These are phyloP conservation scores for Pisolithus thermaeus DNA, from an alignment of 1,284 basidiomycete genomes.

Conservation along the genomic window DNA sequence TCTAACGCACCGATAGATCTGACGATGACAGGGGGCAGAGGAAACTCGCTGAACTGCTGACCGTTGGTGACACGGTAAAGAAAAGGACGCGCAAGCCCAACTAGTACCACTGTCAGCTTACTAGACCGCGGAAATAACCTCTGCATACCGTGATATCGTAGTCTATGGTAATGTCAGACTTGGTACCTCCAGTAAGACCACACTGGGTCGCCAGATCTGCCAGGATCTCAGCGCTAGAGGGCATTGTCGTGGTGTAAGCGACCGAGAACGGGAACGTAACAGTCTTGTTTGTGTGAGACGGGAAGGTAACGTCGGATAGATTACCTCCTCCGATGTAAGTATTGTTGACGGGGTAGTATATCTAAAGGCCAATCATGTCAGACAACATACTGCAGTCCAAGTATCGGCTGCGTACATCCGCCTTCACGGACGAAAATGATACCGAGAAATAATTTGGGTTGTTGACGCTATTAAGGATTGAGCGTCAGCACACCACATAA, in stretches of 20 bases:
- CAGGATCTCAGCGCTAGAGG: conserved; percentile 59
- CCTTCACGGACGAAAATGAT: conserved; percentile 63
- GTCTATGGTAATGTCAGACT: conserved; percentile 54
- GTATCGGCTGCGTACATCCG: conserved; percentile 39
- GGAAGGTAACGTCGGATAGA: conserved; percentile 57
- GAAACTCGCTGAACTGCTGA: conserved; percentile 64
- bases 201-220: conserved; percentile 66
- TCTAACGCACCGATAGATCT: conserved; percentile 19
- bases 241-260: conserved; percentile 56
- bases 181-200: conserved; percentile 44
- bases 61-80: conserved; percentile 62
- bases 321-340: conserved; percentile 61
- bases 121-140: not conserved
- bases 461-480: conserved; percentile 46
- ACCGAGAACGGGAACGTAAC: conserved; percentile 81
- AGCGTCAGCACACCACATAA: conserved; percentile 3
- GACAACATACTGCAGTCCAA: conserved; percentile 2
- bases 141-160: conserved; percentile 60
- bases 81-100: conserved; percentile 58
- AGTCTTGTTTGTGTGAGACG: conserved; percentile 60
- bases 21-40: conserved; percentile 52
- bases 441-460: conserved; percentile 88
- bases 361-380: conserved; percentile 32
- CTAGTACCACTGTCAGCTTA: conserved; percentile 31
- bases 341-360: conserved; percentile 70